Base-by-base conservation (phyloP, 2,329 filamentous ascomycete genomes). In the Calonectria pauciramosa region DNA sequence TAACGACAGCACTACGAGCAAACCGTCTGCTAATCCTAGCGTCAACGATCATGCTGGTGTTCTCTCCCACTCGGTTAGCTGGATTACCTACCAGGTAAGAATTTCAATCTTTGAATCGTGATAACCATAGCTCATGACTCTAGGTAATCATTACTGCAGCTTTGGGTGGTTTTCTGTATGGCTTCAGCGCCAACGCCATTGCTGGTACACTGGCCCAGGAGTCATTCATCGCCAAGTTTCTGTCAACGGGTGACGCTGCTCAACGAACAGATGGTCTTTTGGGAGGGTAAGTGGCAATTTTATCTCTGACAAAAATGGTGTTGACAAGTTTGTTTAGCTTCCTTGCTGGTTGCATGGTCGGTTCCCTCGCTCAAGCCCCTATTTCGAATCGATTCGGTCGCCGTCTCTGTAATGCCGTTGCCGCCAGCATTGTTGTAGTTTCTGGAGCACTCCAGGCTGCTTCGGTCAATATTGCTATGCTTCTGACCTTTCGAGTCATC, bases 161-260 rank as follows among this genome's bases (percentile, higher is more conserved):
- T 9, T 49, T 77, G 18, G 76, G 74, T 23, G 70, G 76, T 18
- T 77, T 63, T 16, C 47, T 76, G 0, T 77, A 76, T 23, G 74
- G 76, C 18, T 77, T 74, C 68, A 74, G 71, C 47, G 72, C 71
- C 71, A 77, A 77, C 38, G 76, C 74, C 41, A 77, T 77, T 70
- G 76, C 76, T 41, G 76, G 76, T 60, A 77, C 74, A 23, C 41
- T 77, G 66, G 76, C 74, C 16, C 76, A 77, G 54, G 56, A 69
- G n/a, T 74, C 71, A 1, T 77, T 77, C 69, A 74, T 76, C 30
- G 69, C 71, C 59, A 77, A 77, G 34, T 77, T 77, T 47, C 34
- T 77, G 59, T 56, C 69, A 3, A 47, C 23, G 0, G 20, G 34
- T 34, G 72, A 76, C 67, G 74, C 76, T 36, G 73, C 70, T 32